Percentiles rank a stretch among this genome's conserved stretches.
Conservation (phyloP, 2,329 filamentous ascomycete species). For the Xylariaceae sp. region DNA sequence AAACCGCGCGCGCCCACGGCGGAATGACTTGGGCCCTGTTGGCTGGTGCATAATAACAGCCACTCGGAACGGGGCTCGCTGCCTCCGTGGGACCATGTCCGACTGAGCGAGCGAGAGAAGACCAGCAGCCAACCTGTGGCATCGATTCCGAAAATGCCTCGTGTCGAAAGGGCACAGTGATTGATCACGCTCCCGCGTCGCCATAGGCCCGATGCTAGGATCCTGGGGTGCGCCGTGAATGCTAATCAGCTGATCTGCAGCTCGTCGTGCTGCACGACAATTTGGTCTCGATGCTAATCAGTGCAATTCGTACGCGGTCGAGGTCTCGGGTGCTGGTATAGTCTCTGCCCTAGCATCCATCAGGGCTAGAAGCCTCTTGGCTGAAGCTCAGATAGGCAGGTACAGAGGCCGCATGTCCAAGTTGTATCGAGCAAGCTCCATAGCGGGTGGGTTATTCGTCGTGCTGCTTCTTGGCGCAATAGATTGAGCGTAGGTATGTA, state of each 20-base stretch:
- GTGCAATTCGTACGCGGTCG: conserved; percentile 4
- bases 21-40: conserved; percentile 6
- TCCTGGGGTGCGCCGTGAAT: conserved; percentile 18
- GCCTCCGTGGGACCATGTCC: conserved; percentile 4
- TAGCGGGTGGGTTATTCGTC: background rate
- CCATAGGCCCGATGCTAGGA: conserved; percentile 9
- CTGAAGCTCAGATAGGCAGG: background rate
- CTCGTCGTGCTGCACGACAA: conserved; percentile 20
- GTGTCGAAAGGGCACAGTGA: conserved; percentile 10
- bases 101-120: conserved; percentile 6
- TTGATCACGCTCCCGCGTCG: conserved; percentile 12
- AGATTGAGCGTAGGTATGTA: background rate
- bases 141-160: conserved; percentile 10
- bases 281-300: conserved; percentile 10
- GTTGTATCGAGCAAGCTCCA: background rate
- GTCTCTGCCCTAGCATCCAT: conserved; percentile 7
- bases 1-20: background rate
- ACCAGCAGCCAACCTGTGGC: background rate
- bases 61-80: conserved; percentile 6
- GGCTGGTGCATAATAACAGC: background rate
- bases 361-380: conserved; percentile 2
- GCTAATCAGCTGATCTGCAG: conserved; percentile 21
- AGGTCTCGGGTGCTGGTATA: conserved; percentile 13
- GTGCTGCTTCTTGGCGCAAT: background rate
- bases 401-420: background rate